Percentiles rank a stretch among this genome's conserved stretches.
These are phyloP conservation scores for Aureoboletus auriporus DNA, from an alignment of 768 basidiomycete species.

Conservation along the genomic window DNA sequence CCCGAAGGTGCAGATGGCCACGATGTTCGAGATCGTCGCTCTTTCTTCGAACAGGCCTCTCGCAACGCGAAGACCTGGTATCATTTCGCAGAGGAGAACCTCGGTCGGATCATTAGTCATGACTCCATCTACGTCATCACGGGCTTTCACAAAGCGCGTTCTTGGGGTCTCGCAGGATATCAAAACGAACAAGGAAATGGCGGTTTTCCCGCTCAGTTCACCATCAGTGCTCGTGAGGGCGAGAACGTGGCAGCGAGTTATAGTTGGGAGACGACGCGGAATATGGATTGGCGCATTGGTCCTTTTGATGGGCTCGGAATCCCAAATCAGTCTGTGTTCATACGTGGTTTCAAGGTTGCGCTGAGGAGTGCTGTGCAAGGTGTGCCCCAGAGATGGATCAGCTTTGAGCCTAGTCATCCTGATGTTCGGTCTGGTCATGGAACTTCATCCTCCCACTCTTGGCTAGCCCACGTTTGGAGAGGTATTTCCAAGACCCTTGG, in stretches of 20 bases:
- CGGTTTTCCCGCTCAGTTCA: constrained; percentile 15
- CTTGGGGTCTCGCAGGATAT: constrained; percentile 29
- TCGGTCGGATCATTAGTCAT: constrained; percentile 27
- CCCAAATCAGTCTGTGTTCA: constrained; percentile 28
- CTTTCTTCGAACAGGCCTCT: constrained; percentile 25
- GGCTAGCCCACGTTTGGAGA: constrained; percentile 15
- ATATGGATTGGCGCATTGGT: constrained; percentile 19
- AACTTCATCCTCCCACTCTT: constrained; percentile 9
- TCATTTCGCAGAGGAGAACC: constrained; percentile 21
- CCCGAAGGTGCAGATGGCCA: constrained; percentile 30
- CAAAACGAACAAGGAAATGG: constrained; percentile 1
- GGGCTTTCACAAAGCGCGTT: constrained; percentile 20
- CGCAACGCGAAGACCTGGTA: constrained; percentile 31
- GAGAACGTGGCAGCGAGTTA: constrained; percentile 8
- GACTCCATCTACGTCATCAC: constrained; percentile 33
- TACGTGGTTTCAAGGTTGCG: constrained; percentile 30
- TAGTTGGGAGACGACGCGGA: constrained; percentile 16
- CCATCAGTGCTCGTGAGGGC: constrained; percentile 1
- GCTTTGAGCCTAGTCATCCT: constrained; percentile 1
- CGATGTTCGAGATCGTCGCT: constrained; percentile 22
- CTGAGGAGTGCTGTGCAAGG: constrained; percentile 12
- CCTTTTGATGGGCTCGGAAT: constrained; percentile 6
- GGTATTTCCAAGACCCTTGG: constrained; percentile 15
- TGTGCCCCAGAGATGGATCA: constrained; percentile 17
- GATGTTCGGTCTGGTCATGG: not conserved